Evolutionary conservation across 352 stramenopile species (phyloP).

Genomic region (Phytophthora ohioensis): DNA sequence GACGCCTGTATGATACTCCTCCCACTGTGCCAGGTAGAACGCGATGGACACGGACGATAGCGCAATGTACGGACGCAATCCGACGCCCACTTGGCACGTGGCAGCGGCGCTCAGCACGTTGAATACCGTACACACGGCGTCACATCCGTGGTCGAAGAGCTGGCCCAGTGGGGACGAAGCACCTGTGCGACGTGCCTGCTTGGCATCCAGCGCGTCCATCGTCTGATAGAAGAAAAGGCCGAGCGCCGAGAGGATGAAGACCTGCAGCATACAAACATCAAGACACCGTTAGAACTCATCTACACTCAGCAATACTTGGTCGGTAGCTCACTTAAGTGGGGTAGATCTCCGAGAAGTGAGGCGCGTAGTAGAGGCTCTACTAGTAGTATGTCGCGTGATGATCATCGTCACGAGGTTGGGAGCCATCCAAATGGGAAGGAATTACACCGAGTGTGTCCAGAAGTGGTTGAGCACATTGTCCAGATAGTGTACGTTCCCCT

Average conservation of each 20-base stretch:
- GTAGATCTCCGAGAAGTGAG: conserved; percentile 69
- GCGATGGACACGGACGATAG: conserved; percentile 82
- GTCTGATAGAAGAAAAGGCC: conserved; percentile 96
- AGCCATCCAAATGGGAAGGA: conserved; percentile 91
- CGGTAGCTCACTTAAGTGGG: conserved; percentile 55
- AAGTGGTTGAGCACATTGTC: conserved; percentile 91
- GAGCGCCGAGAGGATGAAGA: conserved; percentile 80
- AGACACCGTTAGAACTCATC: not conserved
- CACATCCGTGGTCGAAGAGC: conserved; percentile 98
- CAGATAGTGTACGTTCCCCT: conserved; percentile 90
- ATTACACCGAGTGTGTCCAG: conserved; percentile 86
- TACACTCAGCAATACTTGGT: not conserved
- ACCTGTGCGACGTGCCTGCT: conserved; percentile 96
- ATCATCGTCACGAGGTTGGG: conserved; percentile 93
- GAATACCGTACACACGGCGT: conserved; percentile 85
- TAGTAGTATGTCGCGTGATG: conserved; percentile 64
- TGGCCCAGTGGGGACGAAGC: conserved; percentile 96
- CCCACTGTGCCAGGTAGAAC: conserved; percentile 90
- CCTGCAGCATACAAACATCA: conserved; percentile 24
- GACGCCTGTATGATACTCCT: conserved; percentile 90
- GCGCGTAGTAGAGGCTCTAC: conserved; percentile 77
- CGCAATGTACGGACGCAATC: conserved; percentile 55
- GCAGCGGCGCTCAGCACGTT: conserved; percentile 82
- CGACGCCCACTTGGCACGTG: conserved; percentile 63
- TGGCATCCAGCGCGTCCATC: conserved; percentile 99